Evolutionary conservation across 805 yeast genomes (phyloP).

Genomic region (Candida golubevii): DNA sequence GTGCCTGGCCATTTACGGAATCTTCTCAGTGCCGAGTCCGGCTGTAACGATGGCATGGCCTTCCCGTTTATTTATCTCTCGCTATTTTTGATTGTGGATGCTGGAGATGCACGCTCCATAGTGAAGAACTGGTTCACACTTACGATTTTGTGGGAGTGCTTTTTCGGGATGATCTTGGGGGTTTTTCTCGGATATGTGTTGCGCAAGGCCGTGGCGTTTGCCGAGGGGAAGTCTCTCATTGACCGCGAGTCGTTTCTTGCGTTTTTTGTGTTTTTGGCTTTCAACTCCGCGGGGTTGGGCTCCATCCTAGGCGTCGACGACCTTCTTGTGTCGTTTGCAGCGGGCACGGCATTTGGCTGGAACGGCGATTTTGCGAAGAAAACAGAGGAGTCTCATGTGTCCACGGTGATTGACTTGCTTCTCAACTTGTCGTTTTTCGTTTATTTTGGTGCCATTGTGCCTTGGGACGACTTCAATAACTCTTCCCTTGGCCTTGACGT

Average conservation of each 20-base stretch:
- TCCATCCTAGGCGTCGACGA: slow-evolving; percentile 87
- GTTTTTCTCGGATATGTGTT: slow-evolving; percentile 65
- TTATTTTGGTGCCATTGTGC: slow-evolving; percentile 85
- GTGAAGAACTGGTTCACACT: slow-evolving; percentile 76
- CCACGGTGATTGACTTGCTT: slow-evolving; percentile 83
- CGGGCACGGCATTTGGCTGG: slow-evolving; percentile 94
- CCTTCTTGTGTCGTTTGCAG: slow-evolving; percentile 81
- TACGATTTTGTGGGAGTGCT: slow-evolving; percentile 76
- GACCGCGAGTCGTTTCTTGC: slow-evolving; percentile 89
- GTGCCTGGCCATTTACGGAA: slow-evolving; percentile 92
- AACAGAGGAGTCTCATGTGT: slow-evolving; percentile 82
- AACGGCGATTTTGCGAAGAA: slow-evolving; percentile 81
- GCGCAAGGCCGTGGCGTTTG: slow-evolving; percentile 67
- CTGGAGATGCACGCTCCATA: slow-evolving; percentile 61
- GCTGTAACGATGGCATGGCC: slow-evolving; percentile 95
- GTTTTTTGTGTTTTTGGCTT: slow-evolving; percentile 74
- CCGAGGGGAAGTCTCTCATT: slow-evolving; percentile 63
- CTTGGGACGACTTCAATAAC: slow-evolving; percentile 78
- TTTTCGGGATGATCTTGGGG: slow-evolving; percentile 76
- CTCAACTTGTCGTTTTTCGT: slow-evolving; percentile 83
- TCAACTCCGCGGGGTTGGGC: slow-evolving; percentile 86
- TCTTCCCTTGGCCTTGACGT: slow-evolving; percentile 57
- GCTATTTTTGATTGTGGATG: slow-evolving; percentile 60
- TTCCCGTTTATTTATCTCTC: slow-evolving; percentile 81
- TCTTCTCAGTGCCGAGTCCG: slow-evolving; percentile 78